Conservation (phyloP, 2,329 filamentous ascomycete species). For the Shiraia bambusicola region DNA sequence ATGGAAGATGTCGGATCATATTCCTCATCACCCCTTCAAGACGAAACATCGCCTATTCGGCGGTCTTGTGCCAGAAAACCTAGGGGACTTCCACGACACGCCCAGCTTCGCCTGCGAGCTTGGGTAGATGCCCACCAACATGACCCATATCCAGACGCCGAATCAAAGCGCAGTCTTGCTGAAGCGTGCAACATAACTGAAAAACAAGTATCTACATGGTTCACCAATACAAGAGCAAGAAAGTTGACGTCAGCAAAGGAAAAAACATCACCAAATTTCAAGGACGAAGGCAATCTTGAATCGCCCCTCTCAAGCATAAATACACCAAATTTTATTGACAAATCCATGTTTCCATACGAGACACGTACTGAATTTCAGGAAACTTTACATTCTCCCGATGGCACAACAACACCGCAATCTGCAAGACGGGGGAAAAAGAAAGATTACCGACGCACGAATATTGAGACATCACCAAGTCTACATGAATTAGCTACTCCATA, state of each 20-base stretch:
- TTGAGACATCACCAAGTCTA: constrained; percentile 11
- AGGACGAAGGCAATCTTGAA: constrained; percentile 21
- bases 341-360: constrained; percentile 8
- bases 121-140: constrained; percentile 35
- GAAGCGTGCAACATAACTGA: constrained; percentile 36
- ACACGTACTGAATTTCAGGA: neutral
- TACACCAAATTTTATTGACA: constrained; percentile 7
- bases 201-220: constrained; percentile 41
- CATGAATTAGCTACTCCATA: constrained; percentile 4
- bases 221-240: constrained; percentile 38
- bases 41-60: constrained; percentile 15
- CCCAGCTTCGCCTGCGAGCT: constrained; percentile 26
- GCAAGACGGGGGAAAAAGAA: constrained; percentile 43
- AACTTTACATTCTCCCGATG: constrained; percentile 10
- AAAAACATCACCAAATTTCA: constrained; percentile 10
- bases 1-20: constrained; percentile 10
- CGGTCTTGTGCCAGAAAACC: constrained; percentile 34
- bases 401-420: constrained; percentile 1
- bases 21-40: constrained; percentile 13
- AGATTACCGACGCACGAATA: constrained; percentile 29
- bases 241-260: constrained; percentile 20
- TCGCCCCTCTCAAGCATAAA: constrained; percentile 16
- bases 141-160: constrained; percentile 35
- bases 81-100: constrained; percentile 33
- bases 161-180: constrained; percentile 33